These are phyloP conservation scores for Aspergillus carbonarius DNA, from an alignment of 2,329 filamentous ascomycete species.

Conservation along the genomic window DNA sequence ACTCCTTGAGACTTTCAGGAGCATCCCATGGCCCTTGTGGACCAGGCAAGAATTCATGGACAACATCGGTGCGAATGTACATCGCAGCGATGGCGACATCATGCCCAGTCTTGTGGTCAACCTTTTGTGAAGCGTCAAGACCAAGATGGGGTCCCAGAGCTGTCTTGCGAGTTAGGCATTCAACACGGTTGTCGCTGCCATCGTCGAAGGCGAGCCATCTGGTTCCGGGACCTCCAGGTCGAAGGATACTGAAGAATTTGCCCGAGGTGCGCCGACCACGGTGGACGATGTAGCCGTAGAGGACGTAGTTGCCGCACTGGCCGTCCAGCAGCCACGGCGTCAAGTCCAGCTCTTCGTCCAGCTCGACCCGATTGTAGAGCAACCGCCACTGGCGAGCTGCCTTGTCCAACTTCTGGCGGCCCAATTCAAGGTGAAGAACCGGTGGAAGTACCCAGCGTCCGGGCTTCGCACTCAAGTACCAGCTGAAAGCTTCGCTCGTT, in stretches of 20 bases:
- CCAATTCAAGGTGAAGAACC: slow-evolving; percentile 56
- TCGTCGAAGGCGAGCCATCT: slow-evolving; percentile 62
- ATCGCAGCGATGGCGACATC: slow-evolving; percentile 56
- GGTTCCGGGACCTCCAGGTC: slow-evolving; percentile 55
- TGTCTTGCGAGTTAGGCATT: slow-evolving; percentile 56
- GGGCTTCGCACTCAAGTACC: slow-evolving; percentile 33
- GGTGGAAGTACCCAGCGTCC: slow-evolving; percentile 48
- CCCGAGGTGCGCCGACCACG: slow-evolving; percentile 58
- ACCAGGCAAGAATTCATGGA: slow-evolving; percentile 42
- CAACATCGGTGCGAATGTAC: slow-evolving; percentile 55
- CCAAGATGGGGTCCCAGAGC: slow-evolving; percentile 55
- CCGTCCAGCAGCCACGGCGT: slow-evolving; percentile 32
- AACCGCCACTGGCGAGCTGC: slow-evolving; percentile 57
- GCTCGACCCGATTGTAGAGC: slow-evolving; percentile 54
- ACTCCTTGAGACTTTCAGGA: slow-evolving; percentile 42
- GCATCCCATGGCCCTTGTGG: slow-evolving; percentile 50
- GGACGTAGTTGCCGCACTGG: slow-evolving; percentile 49
- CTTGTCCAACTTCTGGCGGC: slow-evolving; percentile 57
- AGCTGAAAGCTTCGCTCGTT: slow-evolving; percentile 36
- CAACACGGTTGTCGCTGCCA: slow-evolving; percentile 55
- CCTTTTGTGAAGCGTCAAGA: slow-evolving; percentile 39
- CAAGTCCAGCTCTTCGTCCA: slow-evolving; percentile 57
- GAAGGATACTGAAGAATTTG: slow-evolving; percentile 60
- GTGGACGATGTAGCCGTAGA: slow-evolving; percentile 63
- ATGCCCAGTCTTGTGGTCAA: slow-evolving; percentile 44